Evolutionary conservation across 1,284 basidiomycete genomes (phyloP).

Genomic region (Boletus holoroseus): DNA sequence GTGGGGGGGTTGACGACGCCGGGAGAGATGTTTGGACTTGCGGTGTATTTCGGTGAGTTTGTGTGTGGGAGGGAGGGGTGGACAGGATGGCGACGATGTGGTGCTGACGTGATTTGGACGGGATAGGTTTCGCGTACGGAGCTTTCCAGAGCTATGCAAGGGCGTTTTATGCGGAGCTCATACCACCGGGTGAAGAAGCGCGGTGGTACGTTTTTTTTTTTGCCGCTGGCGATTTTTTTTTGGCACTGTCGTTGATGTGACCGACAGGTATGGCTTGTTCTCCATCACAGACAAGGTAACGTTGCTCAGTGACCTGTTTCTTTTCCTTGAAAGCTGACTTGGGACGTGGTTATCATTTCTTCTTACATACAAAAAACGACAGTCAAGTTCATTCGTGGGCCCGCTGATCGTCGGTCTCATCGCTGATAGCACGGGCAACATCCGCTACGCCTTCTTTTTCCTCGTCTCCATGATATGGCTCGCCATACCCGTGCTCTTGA

Average conservation of each 20-base stretch:
- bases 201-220: constrained; percentile 48
- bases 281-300: constrained; percentile 81
- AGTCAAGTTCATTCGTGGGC: constrained; percentile 86
- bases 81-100: background rate
- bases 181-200: constrained; percentile 76
- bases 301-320: background rate
- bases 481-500: constrained; percentile 69
- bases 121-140: constrained; percentile 61
- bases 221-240: background rate
- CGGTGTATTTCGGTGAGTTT: constrained; percentile 69
- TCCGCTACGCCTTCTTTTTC: constrained; percentile 86
- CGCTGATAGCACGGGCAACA: constrained; percentile 81
- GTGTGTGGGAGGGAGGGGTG: background rate
- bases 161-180: constrained; percentile 71
- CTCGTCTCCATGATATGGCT: constrained; percentile 74
- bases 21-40: constrained; percentile 79
- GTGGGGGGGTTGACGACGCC: constrained; percentile 74
- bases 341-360: background rate
- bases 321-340: background rate
- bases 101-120: background rate
- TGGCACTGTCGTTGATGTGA: background rate
- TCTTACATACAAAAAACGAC: constrained; percentile 3
- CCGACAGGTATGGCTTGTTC: constrained; percentile 61
- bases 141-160: constrained; percentile 79
- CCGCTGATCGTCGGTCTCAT: constrained; percentile 82